Evolutionary conservation across 352 stramenopile genomes (phyloP), one percentile per base, ranked within the genome.

Genomic region (Aphanomyces invadans): DNA sequence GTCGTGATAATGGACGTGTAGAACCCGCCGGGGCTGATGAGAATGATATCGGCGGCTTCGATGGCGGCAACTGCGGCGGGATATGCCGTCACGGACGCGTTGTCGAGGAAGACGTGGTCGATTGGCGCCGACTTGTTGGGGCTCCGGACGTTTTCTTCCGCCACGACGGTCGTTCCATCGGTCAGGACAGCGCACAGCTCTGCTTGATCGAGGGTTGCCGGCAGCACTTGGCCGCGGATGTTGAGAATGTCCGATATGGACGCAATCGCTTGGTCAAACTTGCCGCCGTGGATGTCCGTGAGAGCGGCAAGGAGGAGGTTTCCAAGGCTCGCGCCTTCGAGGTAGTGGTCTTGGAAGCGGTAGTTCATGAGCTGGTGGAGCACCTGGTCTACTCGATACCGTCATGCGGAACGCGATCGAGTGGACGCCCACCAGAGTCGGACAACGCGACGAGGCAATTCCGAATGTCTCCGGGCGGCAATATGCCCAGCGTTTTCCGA

Each of bases 321-420:
- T 1, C 85, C 85, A 25, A 94, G 76, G 54, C 85, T 94, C 62
- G 81, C 89, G 19, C 85, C 85, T 51, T 94, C 85, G 79, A 94
- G 89, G 65, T 89, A 94, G 69, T 92, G 90, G 52, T 92, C 83
- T 46, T 83, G 84, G 68, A 94, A 94, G 4, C 85, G 80, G 63
- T 92, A 92, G 68, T 94, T 92, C 85, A 94, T 94, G 48, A 94
- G 65, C 70, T 94, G 88, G 73, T 84, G 86, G 73, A 94, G 80
- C 21, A 94, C 75, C 49, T 92, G 83, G 62, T 90, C 81, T 88
- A 62, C 12, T 12, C 15, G 1, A 17, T 9, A 52, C n/a, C n/a
- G n/a, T n/a, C n/a, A n/a, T n/a, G n/a, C n/a, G n/a, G n/a, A n/a
- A n/a, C n/a, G n/a, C n/a, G n/a, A n/a, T n/a, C n/a, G n/a, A n/a